Percentiles rank a stretch among this genome's conserved stretches.
These are phyloP conservation scores for Colletotrichum costaricense DNA, from an alignment of 2,329 filamentous ascomycete genomes.

Conservation along the genomic window DNA sequence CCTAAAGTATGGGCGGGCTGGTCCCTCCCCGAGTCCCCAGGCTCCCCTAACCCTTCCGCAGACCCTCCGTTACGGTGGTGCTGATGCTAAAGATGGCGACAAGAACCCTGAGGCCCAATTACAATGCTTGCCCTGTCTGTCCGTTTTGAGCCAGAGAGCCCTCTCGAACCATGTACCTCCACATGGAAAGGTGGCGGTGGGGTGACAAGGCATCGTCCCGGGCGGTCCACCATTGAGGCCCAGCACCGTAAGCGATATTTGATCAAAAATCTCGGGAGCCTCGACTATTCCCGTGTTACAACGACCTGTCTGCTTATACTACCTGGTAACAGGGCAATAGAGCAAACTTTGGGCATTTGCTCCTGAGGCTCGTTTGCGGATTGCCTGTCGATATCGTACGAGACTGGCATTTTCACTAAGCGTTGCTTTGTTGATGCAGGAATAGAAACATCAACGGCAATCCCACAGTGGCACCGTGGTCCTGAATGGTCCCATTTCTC, in stretches of 20 bases:
- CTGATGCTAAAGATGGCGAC: slow-evolving; percentile 19
- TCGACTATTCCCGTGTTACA: slow-evolving; percentile 1
- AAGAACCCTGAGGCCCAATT: slow-evolving; percentile 12
- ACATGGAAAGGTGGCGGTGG: slow-evolving; percentile 23
- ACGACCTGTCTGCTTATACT: slow-evolving; percentile 12
- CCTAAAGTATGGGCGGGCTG: slow-evolving; percentile 16
- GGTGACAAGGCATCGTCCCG: slow-evolving; percentile 9
- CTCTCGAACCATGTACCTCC: slow-evolving; percentile 33
- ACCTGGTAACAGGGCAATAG: neutral
- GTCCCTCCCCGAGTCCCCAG: slow-evolving; percentile 3
- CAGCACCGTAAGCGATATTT: slow-evolving; percentile 32
- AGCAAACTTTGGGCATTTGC: neutral
- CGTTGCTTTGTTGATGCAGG: slow-evolving; percentile 23
- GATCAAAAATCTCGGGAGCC: slow-evolving; percentile 13
- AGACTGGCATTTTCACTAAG: slow-evolving; percentile 10
- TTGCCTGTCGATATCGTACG: neutral
- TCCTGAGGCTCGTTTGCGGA: too few relatives aligned
- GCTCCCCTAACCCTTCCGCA: neutral
- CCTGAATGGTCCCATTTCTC: neutral
- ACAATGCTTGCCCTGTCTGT: slow-evolving; percentile 23
- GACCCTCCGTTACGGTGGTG: slow-evolving; percentile 4
- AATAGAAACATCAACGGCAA: slow-evolving; percentile 15
- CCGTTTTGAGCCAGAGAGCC: slow-evolving; percentile 21
- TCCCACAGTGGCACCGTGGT: neutral
- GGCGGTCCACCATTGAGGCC: slow-evolving; percentile 16